Conservation (phyloP, 352 stramenopile species). For the Phytophthora brassicae region DNA sequence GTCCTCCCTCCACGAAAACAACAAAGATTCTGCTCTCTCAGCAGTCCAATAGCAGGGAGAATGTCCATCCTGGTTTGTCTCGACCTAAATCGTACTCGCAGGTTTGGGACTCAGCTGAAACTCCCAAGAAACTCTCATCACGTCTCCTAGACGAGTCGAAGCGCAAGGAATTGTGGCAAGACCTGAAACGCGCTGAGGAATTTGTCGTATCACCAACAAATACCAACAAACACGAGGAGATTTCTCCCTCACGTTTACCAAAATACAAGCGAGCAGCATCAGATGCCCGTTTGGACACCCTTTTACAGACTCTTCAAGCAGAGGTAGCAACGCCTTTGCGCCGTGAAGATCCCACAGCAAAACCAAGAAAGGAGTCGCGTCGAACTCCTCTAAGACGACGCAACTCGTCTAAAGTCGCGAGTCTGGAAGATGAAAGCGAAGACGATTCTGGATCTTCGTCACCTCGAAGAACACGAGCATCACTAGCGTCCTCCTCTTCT, state of each 20-base stretch:
- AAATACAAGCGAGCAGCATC: constrained; percentile 26
- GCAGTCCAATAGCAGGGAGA: constrained; percentile 14
- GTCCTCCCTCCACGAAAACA: constrained; percentile 10
- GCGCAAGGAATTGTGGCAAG: constrained; percentile 75
- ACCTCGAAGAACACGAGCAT: constrained; percentile 10
- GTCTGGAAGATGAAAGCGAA: constrained; percentile 8
- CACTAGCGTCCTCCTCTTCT: constrained; percentile 5
- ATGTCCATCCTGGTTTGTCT: constrained; percentile 20
- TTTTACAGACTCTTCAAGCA: constrained; percentile 34
- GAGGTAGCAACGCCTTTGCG: constrained; percentile 15
- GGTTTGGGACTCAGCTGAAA: constrained; percentile 41
- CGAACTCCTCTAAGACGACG: constrained; percentile 11
- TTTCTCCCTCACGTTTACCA: constrained; percentile 13
- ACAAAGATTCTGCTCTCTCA: constrained; percentile 21
- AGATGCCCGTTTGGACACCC: constrained; percentile 31
- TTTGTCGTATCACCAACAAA: constrained; percentile 29
- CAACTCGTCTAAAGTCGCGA: constrained; percentile 17
- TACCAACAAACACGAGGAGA: constrained; percentile 13
- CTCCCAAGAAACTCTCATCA: constrained; percentile 39
- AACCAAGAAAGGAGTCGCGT: constrained; percentile 22
- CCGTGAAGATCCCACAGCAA: constrained; percentile 9
- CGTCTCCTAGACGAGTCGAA: constrained; percentile 70
- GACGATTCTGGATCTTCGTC: constrained; percentile 8
- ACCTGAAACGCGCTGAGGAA: constrained; percentile 68
- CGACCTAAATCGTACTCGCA: constrained; percentile 36